Percentiles rank a stretch among this genome's conserved stretches.
Evolutionary conservation across 2,329 filamentous ascomycete genomes (phyloP).

Genomic region (Thermothelomyces thermophilus): DNA sequence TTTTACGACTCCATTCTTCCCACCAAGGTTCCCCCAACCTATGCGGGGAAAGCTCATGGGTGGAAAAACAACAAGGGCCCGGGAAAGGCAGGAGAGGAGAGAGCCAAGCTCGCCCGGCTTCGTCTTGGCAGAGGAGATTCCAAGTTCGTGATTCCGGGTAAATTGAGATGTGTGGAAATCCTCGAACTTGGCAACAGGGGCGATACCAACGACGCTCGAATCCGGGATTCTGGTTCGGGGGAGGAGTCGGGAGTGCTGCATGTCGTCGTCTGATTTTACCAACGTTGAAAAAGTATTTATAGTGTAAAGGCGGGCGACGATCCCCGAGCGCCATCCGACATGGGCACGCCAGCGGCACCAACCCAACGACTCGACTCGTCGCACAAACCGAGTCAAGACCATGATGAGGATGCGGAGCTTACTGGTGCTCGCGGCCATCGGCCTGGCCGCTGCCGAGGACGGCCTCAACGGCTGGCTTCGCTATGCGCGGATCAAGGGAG

Average conservation of each 20-base stretch:
- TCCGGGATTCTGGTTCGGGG: background rate
- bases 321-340: background rate
- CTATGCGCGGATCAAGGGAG: constrained; percentile 46
- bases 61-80: constrained; percentile 6
- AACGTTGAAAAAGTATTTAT: constrained; percentile 6
- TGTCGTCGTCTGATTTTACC: no score
- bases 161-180: constrained; percentile 10
- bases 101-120: no score
- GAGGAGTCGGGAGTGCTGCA: no score
- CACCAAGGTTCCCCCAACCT: background rate
- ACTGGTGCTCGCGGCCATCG: constrained; percentile 18
- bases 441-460: constrained; percentile 47
- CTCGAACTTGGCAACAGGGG: constrained; percentile 5
- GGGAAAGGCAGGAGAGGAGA: background rate
- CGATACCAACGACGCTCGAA: constrained; percentile 7
- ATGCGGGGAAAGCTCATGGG: constrained; percentile 6
- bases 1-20: background rate
- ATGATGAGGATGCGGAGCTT: constrained; percentile 12
- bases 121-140: constrained; percentile 11
- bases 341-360: background rate
- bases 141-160: constrained; percentile 11
- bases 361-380: background rate
- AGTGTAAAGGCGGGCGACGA: background rate
- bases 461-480: constrained; percentile 58
- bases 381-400: background rate